Base-by-base conservation (phyloP, 129 eudicot species). In the Helichrysum umbraculigerum region DNA sequence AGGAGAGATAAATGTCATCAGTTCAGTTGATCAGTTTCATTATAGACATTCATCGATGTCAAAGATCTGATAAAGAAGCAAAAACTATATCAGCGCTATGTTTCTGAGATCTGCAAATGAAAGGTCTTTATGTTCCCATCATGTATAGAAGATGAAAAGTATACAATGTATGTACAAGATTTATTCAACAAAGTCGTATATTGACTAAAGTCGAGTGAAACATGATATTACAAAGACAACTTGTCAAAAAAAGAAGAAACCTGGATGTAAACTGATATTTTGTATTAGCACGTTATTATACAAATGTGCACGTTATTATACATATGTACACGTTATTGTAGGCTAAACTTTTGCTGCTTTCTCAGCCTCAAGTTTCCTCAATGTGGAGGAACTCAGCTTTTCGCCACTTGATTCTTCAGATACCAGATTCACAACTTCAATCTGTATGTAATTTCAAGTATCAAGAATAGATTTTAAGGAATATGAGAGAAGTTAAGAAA, bases 341-440 rank as follows among this genome's bases (percentile, higher is more conserved):
- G 50, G 59, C 77, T 83, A 82, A 56, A 58, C 74, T 60, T 81
- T 81, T 64, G 33, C 70, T 1, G 81, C 71, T 76, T 88, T 88
- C 79, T 83, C 95, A 6, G 92, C 95, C 74, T 93, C 96, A 30
- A 88, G 87, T 79, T 75, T 93, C 73, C 95, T 83, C 50, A 88
- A 82, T 25, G 91, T 84, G 10, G 91, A 74, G 2, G 98, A 90
- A 86, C 96, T 85, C 86, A 88, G 67, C 65, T 93, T 90, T 41
- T 85, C 85, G 7, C 92, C 90, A 57, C 84, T 74, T 1, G 88
- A 80, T 80, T 83, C 89, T 67, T 81, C 95, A 28, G 92, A 80
- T 21, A 88, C 83, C 71, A 88, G 78, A 76, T 93, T 88, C 28
- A 85, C 91, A 71, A 91, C 94, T 87, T 94, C 97, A 69, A 94